Conservation (phyloP, 495 filamentous ascomycete genomes). For the Bombardia bombarda region DNA sequence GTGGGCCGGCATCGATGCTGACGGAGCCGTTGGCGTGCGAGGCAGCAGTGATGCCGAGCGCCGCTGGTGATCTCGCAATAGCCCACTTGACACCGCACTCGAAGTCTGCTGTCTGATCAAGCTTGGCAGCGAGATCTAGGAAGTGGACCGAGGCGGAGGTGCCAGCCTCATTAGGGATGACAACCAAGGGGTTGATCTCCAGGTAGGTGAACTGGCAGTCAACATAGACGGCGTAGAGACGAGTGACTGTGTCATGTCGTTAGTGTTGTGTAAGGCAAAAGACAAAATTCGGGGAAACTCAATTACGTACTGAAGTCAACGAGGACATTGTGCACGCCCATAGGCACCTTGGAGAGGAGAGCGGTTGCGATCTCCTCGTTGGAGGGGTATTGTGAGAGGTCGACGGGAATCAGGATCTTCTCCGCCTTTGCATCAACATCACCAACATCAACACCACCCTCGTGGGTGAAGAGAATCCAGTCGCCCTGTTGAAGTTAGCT, state of each 20-base stretch:
- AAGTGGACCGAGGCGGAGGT: constrained; percentile 96
- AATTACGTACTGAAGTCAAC: constrained; percentile 72
- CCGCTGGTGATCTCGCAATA: constrained; percentile 77
- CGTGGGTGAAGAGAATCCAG: constrained; percentile 98
- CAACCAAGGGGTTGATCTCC: constrained; percentile 98
- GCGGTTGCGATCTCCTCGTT: constrained; percentile 83
- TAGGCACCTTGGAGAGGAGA: constrained; percentile 86
- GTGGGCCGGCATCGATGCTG: constrained; percentile 92
- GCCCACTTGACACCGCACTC: constrained; percentile 99
- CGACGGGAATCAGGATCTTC: constrained; percentile 95
- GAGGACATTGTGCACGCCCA: constrained; percentile 93
- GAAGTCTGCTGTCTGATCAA: constrained; percentile 99
- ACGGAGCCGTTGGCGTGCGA: constrained; percentile 60
- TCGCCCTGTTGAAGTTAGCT: constrained; percentile 71
- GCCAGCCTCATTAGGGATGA: constrained; percentile 85
- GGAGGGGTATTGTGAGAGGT: constrained; percentile 89
- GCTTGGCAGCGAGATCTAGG: constrained; percentile 95
- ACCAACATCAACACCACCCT: constrained; percentile 98
- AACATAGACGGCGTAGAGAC: constrained; percentile 92
- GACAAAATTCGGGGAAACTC: constrained; percentile 29
- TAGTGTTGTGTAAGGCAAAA: constrained; percentile 33
- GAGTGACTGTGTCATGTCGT: constrained; percentile 20
- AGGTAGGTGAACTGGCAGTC: constrained; percentile 99
- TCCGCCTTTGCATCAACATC: constrained; percentile 98
- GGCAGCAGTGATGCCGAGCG: constrained; percentile 65